Base-by-base conservation (phyloP, 2,329 filamentous ascomycete genomes). In the Trichoderma koningii region DNA sequence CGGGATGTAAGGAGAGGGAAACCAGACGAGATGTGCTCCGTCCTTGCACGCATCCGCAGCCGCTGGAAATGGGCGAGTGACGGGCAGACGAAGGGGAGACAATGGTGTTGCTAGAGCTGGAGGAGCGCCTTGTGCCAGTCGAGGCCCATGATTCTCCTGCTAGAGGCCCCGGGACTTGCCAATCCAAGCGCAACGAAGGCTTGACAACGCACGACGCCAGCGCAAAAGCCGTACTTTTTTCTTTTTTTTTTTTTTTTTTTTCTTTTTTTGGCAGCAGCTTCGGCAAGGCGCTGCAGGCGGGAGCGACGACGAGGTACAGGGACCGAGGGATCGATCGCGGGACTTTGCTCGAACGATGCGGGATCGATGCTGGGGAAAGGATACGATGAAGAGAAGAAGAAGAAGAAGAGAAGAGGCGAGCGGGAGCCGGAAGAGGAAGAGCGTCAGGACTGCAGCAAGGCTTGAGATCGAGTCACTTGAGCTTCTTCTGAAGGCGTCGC, bases 111-210 rank as follows among this genome's bases (percentile, higher is more conserved):
- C 68, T 66, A 65, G 66, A 68, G 68, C 66, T 66, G 66, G 65
- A 63, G 66, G 66, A 63, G 59, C 66, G 55, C 57, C 66, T 66
- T 48, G 68, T 70, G 69, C 72, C 72, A 76, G 69, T 75, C 72
- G 73, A 71, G 69, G 74, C 75, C 71, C 75, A 76, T 76, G 70
- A 72, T 75, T 69, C 70, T 63, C 59, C 50, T 63, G 60, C 30
- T 55, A 55, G 50, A 63, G 60, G 60, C 48, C 60, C 60, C 51
- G 50, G 60, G 50, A 63, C 60, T 63, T 52, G 61, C 61, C 61
- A 64, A 64, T 55, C 53, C 61, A 64, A 64, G 51, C 61, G 45
- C 61, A 64, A 52, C 52, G 23, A 56, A 41, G 34, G 61, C 65
- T 65, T 65, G 65, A 63, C 44, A 64, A 63, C 47, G 65, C 65